phyloP scores from a whole-genome alignment of 1,284 basidiomycete species.

The Trametes pubescens region DNA sequence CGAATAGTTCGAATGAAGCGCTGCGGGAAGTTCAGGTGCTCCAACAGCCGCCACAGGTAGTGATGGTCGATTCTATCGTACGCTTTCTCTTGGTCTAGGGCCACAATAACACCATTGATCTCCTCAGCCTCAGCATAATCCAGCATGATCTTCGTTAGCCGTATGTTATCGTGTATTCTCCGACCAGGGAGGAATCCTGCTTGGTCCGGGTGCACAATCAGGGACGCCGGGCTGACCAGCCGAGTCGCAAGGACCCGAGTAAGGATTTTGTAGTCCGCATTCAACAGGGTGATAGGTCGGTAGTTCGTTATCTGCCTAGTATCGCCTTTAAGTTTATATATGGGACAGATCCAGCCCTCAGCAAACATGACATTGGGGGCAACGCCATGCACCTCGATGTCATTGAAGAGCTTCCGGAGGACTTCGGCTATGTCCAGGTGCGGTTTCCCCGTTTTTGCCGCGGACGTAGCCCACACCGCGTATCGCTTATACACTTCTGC shows the following conservation, averaged over 20 bases:
- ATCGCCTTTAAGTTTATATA: not conserved
- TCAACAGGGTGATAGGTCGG: slow-evolving; percentile 38
- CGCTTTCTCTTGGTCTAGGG: too few relatives aligned
- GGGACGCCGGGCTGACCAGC: slow-evolving; percentile 11
- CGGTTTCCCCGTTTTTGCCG: too few relatives aligned
- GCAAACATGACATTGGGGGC: too few relatives aligned
- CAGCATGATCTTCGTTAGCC: slow-evolving; percentile 24
- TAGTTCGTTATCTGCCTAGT: slow-evolving; percentile 28
- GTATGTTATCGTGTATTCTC: slow-evolving; percentile 30
- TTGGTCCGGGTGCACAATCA: slow-evolving; percentile 28
- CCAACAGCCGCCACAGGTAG: not conserved
- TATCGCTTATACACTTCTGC: too few relatives aligned
- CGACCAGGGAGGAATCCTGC: slow-evolving; percentile 35
- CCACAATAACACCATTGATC: slow-evolving; percentile 1
- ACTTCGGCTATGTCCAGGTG: too few relatives aligned
- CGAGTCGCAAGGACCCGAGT: slow-evolving; percentile 24
- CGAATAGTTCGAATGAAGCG: not conserved
- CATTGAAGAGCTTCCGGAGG: too few relatives aligned
- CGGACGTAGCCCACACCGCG: too few relatives aligned
- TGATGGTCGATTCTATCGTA: too few relatives aligned
- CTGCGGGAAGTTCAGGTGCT: not conserved
- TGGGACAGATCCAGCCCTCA: not conserved
- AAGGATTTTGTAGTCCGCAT: slow-evolving; percentile 37
- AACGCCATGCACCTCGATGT: not conserved
- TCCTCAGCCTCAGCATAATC: slow-evolving; percentile 29